Evolutionary conservation across 108 stramenopile species (phyloP).

Genomic region (Cylindrotheca fusiformis): DNA sequence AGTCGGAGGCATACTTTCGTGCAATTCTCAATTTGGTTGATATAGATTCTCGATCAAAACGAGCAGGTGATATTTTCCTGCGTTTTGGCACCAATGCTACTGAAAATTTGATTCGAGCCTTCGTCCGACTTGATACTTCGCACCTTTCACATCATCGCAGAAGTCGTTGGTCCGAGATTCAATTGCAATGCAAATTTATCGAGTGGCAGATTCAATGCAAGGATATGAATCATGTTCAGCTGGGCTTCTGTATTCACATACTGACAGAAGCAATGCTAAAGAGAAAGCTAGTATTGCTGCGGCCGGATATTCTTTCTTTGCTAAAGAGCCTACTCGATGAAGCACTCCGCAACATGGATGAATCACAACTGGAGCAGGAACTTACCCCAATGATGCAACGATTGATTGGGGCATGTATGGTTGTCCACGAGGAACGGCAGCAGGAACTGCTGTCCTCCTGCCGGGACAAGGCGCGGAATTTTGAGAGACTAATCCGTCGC

Average conservation of each 20-base stretch:
- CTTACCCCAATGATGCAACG: slow-evolving; percentile 12
- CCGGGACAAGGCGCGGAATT: not conserved
- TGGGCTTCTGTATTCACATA: slow-evolving; percentile 50
- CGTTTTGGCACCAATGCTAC: slow-evolving; percentile 52
- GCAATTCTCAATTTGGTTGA: slow-evolving; percentile 1
- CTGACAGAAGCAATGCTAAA: slow-evolving; percentile 34
- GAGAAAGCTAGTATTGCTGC: slow-evolving; percentile 10
- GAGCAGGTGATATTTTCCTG: slow-evolving; percentile 16
- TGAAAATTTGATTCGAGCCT: slow-evolving; percentile 38
- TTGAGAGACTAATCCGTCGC: not conserved
- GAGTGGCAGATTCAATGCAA: slow-evolving; percentile 21
- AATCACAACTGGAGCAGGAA: slow-evolving; percentile 16
- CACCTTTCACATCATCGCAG: slow-evolving; percentile 5
- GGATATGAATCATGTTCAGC: slow-evolving; percentile 27
- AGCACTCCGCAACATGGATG: not conserved
- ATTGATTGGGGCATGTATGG: slow-evolving; percentile 20
- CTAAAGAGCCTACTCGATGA: slow-evolving; percentile 1
- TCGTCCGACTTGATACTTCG: slow-evolving; percentile 22
- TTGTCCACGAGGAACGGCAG: slow-evolving; percentile 24
- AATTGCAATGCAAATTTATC: slow-evolving; percentile 43
- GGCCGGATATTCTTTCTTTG: slow-evolving; percentile 18
- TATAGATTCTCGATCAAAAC: not conserved
- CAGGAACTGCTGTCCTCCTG: not conserved
- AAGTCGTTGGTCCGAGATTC: slow-evolving; percentile 26
- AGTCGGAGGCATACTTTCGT: not conserved